Conservation (phyloP, 192 early-diverging fungal species). For the Coemansia sp. region DNA sequence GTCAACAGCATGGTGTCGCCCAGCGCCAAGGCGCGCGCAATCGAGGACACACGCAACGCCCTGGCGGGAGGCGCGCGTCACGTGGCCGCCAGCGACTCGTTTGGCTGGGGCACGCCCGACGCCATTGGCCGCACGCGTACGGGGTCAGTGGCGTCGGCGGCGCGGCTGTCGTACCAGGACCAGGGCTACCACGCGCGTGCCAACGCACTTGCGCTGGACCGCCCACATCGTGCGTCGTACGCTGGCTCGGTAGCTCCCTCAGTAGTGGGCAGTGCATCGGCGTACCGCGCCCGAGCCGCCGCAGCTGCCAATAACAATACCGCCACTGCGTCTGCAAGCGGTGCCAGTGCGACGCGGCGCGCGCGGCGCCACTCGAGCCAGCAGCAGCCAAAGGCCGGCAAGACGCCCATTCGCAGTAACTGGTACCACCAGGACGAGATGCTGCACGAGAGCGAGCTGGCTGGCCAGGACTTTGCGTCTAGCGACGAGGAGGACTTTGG, state of each 20-base stretch:
- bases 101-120: constrained; percentile 29
- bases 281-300: background rate
- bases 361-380: constrained; percentile 12
- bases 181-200: constrained; percentile 7
- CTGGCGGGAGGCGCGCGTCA: constrained; percentile 22
- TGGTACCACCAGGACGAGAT: constrained; percentile 41
- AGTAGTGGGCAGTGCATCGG: constrained; percentile 23
- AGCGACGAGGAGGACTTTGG: constrained; percentile 52
- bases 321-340: constrained; percentile 28
- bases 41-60: constrained; percentile 44
- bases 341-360: constrained; percentile 25
- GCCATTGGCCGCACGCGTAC: constrained; percentile 22
- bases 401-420: constrained; percentile 49
- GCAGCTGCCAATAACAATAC: too few relatives aligned
- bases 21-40: constrained; percentile 23
- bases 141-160: constrained; percentile 24
- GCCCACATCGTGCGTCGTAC: constrained; percentile 34
- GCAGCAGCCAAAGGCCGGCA: constrained; percentile 17
- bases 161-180: constrained; percentile 11
- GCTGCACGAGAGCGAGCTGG: constrained; percentile 41
- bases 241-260: constrained; percentile 24
- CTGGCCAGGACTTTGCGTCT: constrained; percentile 44
- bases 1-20: constrained; percentile 43
- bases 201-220: constrained; percentile 19
- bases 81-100: constrained; percentile 36